A percentile compares a stretch with the other conserved stretches of the same genome.
Conservation (phyloP, 768 basidiomycete species). For the Tulasnella sp. region DNA sequence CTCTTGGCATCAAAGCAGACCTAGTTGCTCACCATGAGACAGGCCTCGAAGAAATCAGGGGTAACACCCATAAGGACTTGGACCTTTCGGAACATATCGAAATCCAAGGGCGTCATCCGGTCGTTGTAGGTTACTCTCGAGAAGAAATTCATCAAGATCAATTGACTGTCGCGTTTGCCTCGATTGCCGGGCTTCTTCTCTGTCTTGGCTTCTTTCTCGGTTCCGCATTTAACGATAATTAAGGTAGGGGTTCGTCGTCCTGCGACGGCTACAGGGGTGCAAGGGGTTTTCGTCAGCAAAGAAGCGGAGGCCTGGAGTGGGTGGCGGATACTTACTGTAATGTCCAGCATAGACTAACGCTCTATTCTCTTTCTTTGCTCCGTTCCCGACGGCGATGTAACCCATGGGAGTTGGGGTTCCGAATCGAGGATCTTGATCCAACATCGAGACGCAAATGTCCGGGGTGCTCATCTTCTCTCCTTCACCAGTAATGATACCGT, state of each 20-base stretch:
- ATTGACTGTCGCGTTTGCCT: slow-evolving; percentile 96
- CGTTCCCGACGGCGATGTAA: slow-evolving; percentile 84
- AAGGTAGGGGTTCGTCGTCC: slow-evolving; percentile 90
- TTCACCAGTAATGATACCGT: slow-evolving; percentile 97
- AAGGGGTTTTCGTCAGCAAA: neutral
- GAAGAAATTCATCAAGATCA: slow-evolving; percentile 99
- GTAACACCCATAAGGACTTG: slow-evolving; percentile 98
- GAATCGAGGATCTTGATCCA: slow-evolving; percentile 92
- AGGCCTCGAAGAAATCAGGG: slow-evolving; percentile 96
- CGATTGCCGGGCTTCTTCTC: slow-evolving; percentile 97
- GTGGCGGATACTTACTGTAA: slow-evolving; percentile 60
- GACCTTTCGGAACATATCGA: slow-evolving; percentile 94
- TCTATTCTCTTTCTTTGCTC: slow-evolving; percentile 81
- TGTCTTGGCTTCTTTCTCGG: slow-evolving; percentile 65
- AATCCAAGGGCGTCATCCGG: slow-evolving; percentile 95
- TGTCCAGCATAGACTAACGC: slow-evolving; percentile 99
- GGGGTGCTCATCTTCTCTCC: slow-evolving; percentile 95
- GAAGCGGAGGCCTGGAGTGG: neutral
- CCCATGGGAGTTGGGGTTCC: slow-evolving; percentile 94
- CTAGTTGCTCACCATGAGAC: slow-evolving; percentile 71
- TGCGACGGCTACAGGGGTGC: slow-evolving; percentile 49
- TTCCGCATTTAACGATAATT: slow-evolving; percentile 94
- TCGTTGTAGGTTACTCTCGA: slow-evolving; percentile 99
- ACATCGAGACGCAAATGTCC: slow-evolving; percentile 84
- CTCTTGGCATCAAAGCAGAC: neutral